Base-by-base conservation (phyloP, 768 basidiomycete genomes). In the Amanita rimosa region DNA sequence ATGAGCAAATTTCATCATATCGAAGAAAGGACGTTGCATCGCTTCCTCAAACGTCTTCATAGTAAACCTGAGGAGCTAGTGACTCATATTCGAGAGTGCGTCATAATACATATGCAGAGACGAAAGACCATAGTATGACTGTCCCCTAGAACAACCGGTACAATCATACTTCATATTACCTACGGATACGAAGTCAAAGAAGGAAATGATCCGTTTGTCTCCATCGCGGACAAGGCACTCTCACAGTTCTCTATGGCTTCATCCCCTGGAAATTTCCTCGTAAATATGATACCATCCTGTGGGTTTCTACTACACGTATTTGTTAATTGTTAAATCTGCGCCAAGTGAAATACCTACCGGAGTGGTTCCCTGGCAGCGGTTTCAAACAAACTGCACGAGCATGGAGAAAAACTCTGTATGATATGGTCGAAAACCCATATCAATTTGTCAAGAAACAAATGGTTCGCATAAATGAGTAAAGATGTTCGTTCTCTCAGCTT, bases 311-410 rank as follows among this genome's bases (percentile, higher is more conserved):
- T 5, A 27, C n/a, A 14, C 9, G 2, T 16, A 7, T 26, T 26
- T 17, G n/a, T 17, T 19, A n/a, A 39, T 4, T 19, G 26, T 13
- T 19, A 29, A 33, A 6, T 43, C 1, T 8, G 48, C 11, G 40
- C 53, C 9, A 59, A 27, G 62, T 76, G 50, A 66, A 67, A 58
- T 62, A 71, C 31, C 54, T 76, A 6, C 74, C 75, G 0, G 59
- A 52, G 29, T 76, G 72, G 71, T 37, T 74, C 5, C 74, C 72
- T 4, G 75, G 75, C 0, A 68, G 70, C 13, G 63, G 63, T 3
- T 76, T 76, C 51, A 64, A 74, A 53, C 59, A 60, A 27, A 64
- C 63, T 46, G 74, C 73, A 1, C 57, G 57, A 27, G 46, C 52
- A n/a, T 70, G 68, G 67, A 62, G 57, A 39, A 57, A 53, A 47